Conservation (phyloP, 371 early-diverging fungal genomes). For the Apophysomyces trapeziformis region DNA sequence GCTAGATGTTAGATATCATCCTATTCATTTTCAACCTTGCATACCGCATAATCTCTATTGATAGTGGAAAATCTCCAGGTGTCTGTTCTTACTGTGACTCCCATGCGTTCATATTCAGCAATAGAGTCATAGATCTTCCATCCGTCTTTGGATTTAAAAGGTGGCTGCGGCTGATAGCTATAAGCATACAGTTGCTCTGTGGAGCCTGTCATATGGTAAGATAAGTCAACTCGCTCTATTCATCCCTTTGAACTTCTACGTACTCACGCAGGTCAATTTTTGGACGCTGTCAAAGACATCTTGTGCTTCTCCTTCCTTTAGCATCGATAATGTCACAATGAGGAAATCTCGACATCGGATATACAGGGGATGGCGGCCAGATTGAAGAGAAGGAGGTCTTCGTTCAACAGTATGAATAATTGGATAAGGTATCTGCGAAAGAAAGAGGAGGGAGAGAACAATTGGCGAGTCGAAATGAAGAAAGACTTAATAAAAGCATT, state of each 20-base stretch:
- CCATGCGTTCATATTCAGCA: constrained; percentile 87
- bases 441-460: constrained; percentile 12
- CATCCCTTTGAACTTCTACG: not conserved
- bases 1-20: not conserved
- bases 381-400: constrained; percentile 49
- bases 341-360: constrained; percentile 85
- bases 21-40: not conserved
- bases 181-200: constrained; percentile 86
- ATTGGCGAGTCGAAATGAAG: constrained; percentile 5
- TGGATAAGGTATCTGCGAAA: constrained; percentile 79
- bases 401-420: constrained; percentile 84
- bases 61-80: constrained; percentile 81
- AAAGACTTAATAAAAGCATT: constrained; percentile 6
- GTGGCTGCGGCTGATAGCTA: constrained; percentile 62
- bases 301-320: constrained; percentile 71
- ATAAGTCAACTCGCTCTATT: not conserved
- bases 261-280: constrained; percentile 69
- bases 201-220: constrained; percentile 51
- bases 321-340: constrained; percentile 70
- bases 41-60: constrained; percentile 79
- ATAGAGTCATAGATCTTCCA: constrained; percentile 81
- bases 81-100: constrained; percentile 69
- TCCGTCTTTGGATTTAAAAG: constrained; percentile 53
- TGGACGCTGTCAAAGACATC: constrained; percentile 83
- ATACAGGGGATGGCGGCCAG: constrained; percentile 59